Percentiles rank a stretch among this genome's conserved stretches.
These are phyloP conservation scores for Penicillium thymicola DNA, from an alignment of 2,329 filamentous ascomycete species.

Conservation along the genomic window DNA sequence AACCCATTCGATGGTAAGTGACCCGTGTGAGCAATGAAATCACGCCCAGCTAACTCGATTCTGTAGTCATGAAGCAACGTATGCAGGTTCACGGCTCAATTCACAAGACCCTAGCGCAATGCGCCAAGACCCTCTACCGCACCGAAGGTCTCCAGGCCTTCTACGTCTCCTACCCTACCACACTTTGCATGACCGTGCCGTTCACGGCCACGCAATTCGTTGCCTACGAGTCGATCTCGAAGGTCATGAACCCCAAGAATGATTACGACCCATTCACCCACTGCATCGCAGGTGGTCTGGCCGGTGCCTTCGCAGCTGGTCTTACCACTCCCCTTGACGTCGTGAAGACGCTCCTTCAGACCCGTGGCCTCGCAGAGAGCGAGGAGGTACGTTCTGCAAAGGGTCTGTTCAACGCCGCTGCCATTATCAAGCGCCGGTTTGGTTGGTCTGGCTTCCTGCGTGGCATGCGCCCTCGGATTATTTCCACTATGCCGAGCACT, in stretches of 20 bases:
- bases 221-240: conserved; percentile 95
- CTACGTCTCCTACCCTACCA: conserved; percentile 98
- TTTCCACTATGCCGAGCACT: conserved; percentile 97
- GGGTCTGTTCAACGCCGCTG: conserved; percentile 73
- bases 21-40: neutral
- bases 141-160: conserved; percentile 87
- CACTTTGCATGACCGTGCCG: conserved; percentile 95
- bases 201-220: conserved; percentile 97
- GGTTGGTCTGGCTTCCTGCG: conserved; percentile 88
- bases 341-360: conserved; percentile 96
- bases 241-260: conserved; percentile 77
- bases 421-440: conserved; percentile 77
- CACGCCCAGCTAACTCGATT: neutral
- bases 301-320: conserved; percentile 88
- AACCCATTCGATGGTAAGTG: conserved; percentile 92
- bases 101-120: conserved; percentile 82
- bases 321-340: conserved; percentile 96
- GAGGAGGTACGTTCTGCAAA: conserved; percentile 80
- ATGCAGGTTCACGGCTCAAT: conserved; percentile 98
- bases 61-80: conserved; percentile 91
- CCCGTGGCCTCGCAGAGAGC: conserved; percentile 78
- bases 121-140: conserved; percentile 81
- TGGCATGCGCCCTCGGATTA: conserved; percentile 82
- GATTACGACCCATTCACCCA: conserved; percentile 89
- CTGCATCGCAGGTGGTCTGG: conserved; percentile 85